Percentiles rank a stretch among this genome's conserved stretches.
phyloP scores from a whole-genome alignment of 2,329 filamentous ascomycete species.

The Stemphylium lycopersici region DNA sequence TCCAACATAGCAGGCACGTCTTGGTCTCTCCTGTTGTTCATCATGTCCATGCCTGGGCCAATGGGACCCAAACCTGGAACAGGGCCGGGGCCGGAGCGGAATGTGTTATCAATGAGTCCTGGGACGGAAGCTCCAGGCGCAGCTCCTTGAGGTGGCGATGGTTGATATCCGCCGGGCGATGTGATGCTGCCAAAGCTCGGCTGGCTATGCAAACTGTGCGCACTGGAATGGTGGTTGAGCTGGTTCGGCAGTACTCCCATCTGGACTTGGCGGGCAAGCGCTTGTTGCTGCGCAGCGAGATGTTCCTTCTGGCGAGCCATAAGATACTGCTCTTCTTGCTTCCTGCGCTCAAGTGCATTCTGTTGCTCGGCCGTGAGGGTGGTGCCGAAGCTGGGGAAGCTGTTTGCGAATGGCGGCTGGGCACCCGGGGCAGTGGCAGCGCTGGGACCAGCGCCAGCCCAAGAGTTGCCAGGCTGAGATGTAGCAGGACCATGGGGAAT shows the following conservation, averaged over 20 bases:
- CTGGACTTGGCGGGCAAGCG: conserved; percentile 74
- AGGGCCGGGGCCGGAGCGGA: conserved; percentile 45
- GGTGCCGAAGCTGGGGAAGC: conserved; percentile 94
- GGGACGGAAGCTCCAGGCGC: conserved; percentile 56
- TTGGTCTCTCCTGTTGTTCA: conserved; percentile 67
- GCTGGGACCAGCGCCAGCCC: conserved; percentile 48
- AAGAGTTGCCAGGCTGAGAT: conserved; percentile 53
- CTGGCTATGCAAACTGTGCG: conserved; percentile 94
- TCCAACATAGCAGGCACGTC: conserved; percentile 70
- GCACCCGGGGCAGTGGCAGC: conserved; percentile 51
- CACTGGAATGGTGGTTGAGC: conserved; percentile 92
- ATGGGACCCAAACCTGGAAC: conserved; percentile 53
- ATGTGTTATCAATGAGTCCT: conserved; percentile 73
- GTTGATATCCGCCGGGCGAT: conserved; percentile 76
- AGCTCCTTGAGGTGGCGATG: conserved; percentile 61
- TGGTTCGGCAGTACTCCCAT: conserved; percentile 60
- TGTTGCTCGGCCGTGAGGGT: conserved; percentile 97
- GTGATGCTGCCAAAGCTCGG: conserved; percentile 95
- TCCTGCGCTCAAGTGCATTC: conserved; percentile 92
- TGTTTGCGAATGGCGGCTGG: conserved; percentile 85
- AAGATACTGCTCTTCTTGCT: conserved; percentile 97
- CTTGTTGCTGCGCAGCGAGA: conserved; percentile 81
- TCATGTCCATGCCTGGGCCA: conserved; percentile 52
- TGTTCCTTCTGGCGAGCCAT: conserved; percentile 97
- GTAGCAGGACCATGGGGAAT: conserved; percentile 83